Evolutionary conservation across 306 rosid genomes (phyloP), one percentile per base, ranked within the genome.

Genomic region (Rosa persica): DNA sequence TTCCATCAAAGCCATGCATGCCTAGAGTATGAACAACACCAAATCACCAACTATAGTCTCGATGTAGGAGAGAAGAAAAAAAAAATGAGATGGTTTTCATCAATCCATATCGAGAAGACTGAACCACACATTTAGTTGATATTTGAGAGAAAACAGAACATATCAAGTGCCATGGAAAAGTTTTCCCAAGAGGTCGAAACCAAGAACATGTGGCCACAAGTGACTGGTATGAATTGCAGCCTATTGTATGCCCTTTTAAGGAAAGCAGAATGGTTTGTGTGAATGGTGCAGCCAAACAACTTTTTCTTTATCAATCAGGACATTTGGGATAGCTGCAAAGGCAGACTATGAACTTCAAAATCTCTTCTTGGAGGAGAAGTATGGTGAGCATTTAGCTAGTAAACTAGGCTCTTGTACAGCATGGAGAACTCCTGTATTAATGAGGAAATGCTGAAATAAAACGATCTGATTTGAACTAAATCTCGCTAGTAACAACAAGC

Each of bases 391-490:
- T 30, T 17, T 27, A 30, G 68, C 68, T 8, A 36, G n/a, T 38
- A 38, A 39, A 38, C 27, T 39, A 10, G 9, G 27, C 11, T 39
- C 49, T 27, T 27, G 17, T 67, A 16, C 49, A 9, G 8, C 72
- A 13, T 17, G 22, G 12, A 62, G 3, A 62, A 34, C 44, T 64
- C 7, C 3, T 16, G 69, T 38, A 23, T 58, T 15, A 22, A 58
- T 58, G 5, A 54, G 61, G 61, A 54, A 54, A 54, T 39, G 46
- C 75, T 51, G 51, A 38, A 52, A 54, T 54, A 39, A 55, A 73
- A 73, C 52, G 67, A 20, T 1, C 13, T 12, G 78, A 23, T 40
- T 9, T 42, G 44, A 66, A 23, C 17, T 10, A 44, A 44, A 39
- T 55, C 39, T 12, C 48, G 38, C 16, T 9, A n/a, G 9, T 36